phyloP scores from a whole-genome alignment of 2,329 filamentous ascomycete genomes.

The Dactylellina parvicollis region DNA sequence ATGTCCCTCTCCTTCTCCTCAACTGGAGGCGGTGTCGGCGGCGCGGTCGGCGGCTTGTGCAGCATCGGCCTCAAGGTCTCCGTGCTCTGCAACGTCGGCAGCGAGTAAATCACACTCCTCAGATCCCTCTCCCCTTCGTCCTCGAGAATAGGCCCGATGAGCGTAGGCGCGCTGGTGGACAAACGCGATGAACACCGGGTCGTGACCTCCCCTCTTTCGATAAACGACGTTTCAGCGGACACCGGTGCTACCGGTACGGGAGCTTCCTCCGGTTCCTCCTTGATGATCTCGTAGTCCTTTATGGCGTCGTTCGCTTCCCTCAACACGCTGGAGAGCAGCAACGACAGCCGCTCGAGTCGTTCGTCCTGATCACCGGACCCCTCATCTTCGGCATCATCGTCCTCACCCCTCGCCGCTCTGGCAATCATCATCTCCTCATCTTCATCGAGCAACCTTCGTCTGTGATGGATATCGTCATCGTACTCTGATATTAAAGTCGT shows the following conservation, averaged over 20 bases:
- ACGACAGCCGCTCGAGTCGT: constrained; percentile 41
- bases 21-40: constrained; percentile 40
- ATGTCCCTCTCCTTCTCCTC: constrained; percentile 10
- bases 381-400: constrained; percentile 29
- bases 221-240: neutral
- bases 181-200: constrained; percentile 47
- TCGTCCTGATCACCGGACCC: constrained; percentile 41
- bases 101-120: constrained; percentile 17
- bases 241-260: neutral
- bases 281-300: constrained; percentile 47
- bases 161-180: constrained; percentile 21
- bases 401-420: constrained; percentile 11
- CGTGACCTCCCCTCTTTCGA: constrained; percentile 39
- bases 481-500: constrained; percentile 53
- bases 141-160: constrained; percentile 14
- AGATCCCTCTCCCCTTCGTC: constrained; percentile 7
- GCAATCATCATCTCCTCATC: constrained; percentile 39
- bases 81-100: constrained; percentile 25
- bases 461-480: constrained; percentile 39
- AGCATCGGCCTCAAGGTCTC: constrained; percentile 38
- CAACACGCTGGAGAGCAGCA: constrained; percentile 43
- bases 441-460: constrained; percentile 43
- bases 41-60: constrained; percentile 48
- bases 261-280: constrained; percentile 41
- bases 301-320: constrained; percentile 53